Base-by-base conservation (phyloP, 768 basidiomycete species). In the Lactarius indigo region DNA sequence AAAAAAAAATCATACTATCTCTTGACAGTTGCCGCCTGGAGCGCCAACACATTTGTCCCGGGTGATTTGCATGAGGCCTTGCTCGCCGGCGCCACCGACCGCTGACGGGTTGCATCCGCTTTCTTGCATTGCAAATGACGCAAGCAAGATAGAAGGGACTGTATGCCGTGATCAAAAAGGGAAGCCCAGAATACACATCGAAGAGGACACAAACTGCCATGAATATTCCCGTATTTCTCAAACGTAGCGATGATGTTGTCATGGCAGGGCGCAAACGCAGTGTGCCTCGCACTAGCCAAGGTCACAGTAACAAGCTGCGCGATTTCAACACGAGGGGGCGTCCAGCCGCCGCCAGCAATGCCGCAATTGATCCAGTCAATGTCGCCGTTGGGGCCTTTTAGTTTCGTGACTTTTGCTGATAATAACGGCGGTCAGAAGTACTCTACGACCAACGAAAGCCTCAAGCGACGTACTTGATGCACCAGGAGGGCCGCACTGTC, bases 81-180 rank as follows among this genome's bases (percentile, higher is more conserved):
- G 88, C 75, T 94, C 93, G 54, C 92, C 90, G 26, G 80, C 90
- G 18, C 87, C 88, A 60, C 93, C 93, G 55, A 86, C 80, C 7
- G 83, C 84, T 18, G 77, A 65, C 2, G 87, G 82, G 70, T 89
- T 87, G 81, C 94, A 96, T 44, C 79, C 79, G 37, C 85, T 86
- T 75, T 96, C 95, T 75, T 96, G 93, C 88, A 96, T 89, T 37
- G 93, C 92, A 70, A 96, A 89, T 0, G 92, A 83, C 2, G 93
- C 94, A 42, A 96, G 76, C 69, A 96, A 78, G 74, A 94, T 91
- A 9, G 91, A 74, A 30, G 89, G 90, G 35, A 94, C 82, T 81
- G 61, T 57, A 20, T 33, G n/a, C 28, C 39, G 57, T 54, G 35
- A 67, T 65, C 56, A 52, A 26, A 17, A 31, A 23, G 30, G 56